Evolutionary conservation across 176 grass and related monocot species (phyloP).

Genomic region (Pharus latifolius): DNA sequence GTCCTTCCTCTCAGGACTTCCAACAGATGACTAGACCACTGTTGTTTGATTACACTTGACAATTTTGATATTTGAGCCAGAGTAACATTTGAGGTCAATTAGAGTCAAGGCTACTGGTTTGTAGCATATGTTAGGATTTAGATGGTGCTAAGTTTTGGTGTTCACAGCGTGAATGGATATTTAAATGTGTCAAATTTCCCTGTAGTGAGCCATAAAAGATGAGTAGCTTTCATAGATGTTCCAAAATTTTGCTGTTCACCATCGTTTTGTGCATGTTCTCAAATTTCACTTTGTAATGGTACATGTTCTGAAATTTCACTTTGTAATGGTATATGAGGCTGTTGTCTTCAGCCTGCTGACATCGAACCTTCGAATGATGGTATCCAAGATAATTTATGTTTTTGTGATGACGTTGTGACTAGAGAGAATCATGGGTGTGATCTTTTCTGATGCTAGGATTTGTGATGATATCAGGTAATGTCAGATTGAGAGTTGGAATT

Average conservation of each 20-base stretch:
- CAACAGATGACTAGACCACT: constrained; percentile 34
- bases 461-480: background rate
- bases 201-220: constrained; percentile 9
- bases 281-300: constrained; percentile 28
- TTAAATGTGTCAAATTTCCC: constrained; percentile 18
- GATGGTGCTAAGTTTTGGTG: constrained; percentile 42
- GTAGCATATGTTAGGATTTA: constrained; percentile 52
- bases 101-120: constrained; percentile 25
- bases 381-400: background rate
- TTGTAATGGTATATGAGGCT: constrained; percentile 31
- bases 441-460: background rate
- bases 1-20: constrained; percentile 33
- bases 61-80: constrained; percentile 42
- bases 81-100: constrained; percentile 36
- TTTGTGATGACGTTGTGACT: background rate
- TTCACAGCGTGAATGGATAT: constrained; percentile 21
- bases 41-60: background rate
- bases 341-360: background rate
- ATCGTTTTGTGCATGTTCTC: constrained; percentile 15
- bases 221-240: constrained; percentile 11
- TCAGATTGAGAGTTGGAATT: background rate
- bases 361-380: background rate
- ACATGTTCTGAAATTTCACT: constrained; percentile 9
- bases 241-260: constrained; percentile 2
- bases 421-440: background rate